Evolutionary conservation across 192 early-diverging fungal genomes (phyloP), one percentile per base, ranked within the genome.

Genomic region (Coemansia sp.): DNA sequence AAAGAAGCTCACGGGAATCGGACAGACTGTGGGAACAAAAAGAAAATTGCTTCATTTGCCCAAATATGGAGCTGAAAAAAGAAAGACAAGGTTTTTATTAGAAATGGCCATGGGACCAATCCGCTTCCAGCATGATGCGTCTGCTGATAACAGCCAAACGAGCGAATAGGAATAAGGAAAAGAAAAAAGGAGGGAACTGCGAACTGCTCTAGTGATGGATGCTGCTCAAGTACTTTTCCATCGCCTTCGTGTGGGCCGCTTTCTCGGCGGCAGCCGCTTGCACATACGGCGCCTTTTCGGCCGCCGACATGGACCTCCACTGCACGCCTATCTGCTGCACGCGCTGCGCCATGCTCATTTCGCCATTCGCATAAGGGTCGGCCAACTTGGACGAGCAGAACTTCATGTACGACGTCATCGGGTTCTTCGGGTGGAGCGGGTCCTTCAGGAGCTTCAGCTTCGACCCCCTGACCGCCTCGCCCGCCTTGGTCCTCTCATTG

Each of bases 341-440:
- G 18, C 18, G 18, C 44, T 46, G 15, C 44, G 6, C 20, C 44
- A 59, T 20, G 11, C 5, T 8, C 57, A 75, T 15, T 1, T 6
- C 14, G 0, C 15, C 64, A 12, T 5, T 39, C n/a, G 60, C 56
- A 1, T 6, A 4, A n/a, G 8, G 15, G 26, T 38, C 52, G 41
- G 30, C 24, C 45, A 67, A 4, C 43, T 60, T 20, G 34, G 69
- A 67, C 16, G 10, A 34, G 2, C 33, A 12, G 55, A 73, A 82
- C 18, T 60, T 7, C 35, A 56, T 8, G 33, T 48, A 83, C 26
- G 64, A 36, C 8, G 71, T 34, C 18, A 5, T 6, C 8, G 80
- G 80, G 0, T 65, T 67, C 75, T 77, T 77, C 18, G 80, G 80
- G 60, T 60, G 64, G 51, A 74, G 62, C 58, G 80, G 80, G 21